Evolutionary conservation across 2,329 filamentous ascomycete species (phyloP).

Genomic region (Helminthosporium solani): DNA sequence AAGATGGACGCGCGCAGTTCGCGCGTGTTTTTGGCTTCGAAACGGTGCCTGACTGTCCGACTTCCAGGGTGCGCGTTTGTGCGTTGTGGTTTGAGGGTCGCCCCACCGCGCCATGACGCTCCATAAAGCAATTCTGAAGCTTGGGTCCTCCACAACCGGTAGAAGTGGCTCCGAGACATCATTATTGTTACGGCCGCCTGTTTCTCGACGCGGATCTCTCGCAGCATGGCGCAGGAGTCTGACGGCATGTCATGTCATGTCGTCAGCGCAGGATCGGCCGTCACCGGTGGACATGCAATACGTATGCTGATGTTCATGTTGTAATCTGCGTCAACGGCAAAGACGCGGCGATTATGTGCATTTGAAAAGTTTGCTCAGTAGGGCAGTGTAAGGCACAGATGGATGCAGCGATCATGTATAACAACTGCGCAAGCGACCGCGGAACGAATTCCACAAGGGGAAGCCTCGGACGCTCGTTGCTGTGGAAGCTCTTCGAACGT

Average conservation of each 20-base stretch:
- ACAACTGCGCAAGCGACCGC: slow-evolving; percentile 19
- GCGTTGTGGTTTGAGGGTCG: background rate
- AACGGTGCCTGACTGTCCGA: too few relatives aligned
- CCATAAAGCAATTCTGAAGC: background rate
- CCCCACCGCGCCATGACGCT: background rate
- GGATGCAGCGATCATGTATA: slow-evolving; percentile 26
- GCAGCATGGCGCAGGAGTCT: background rate
- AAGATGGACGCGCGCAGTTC: background rate
- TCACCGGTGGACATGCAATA: background rate
- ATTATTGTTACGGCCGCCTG: background rate
- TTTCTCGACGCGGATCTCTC: background rate
- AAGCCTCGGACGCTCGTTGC: slow-evolving; percentile 16
- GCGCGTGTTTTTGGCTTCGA: background rate
- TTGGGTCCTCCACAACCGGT: background rate
- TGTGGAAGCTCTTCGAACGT: slow-evolving; percentile 16
- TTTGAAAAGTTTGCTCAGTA: slow-evolving; percentile 34
- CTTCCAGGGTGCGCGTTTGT: background rate
- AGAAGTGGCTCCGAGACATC: background rate
- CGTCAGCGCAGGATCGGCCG: background rate
- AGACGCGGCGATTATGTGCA: slow-evolving; percentile 13
- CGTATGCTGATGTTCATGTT: slow-evolving; percentile 11
- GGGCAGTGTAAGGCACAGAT: slow-evolving; percentile 17
- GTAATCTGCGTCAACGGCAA: slow-evolving; percentile 27
- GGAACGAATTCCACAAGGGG: slow-evolving; percentile 8
- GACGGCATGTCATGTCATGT: background rate